Conservation (phyloP, 257 asterid genomes). For the Solanum stenotomum region DNA sequence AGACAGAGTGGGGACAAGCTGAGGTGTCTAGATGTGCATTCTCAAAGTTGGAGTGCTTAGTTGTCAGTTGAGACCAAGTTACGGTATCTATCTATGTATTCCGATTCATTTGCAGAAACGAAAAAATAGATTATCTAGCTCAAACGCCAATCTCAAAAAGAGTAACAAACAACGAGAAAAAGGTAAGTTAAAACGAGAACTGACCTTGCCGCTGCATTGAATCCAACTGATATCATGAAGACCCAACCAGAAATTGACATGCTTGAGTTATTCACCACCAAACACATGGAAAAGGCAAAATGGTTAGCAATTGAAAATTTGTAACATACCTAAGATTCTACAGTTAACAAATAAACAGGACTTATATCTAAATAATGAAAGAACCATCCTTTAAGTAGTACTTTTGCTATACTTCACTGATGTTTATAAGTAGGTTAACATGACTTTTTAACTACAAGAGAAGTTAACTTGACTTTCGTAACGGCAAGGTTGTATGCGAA, state of each 20-base stretch:
- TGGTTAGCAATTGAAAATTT: neutral
- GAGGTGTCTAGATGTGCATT: neutral
- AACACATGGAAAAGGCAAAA: neutral
- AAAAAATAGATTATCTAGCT: neutral
- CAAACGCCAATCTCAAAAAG: neutral
- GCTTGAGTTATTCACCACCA: slow-evolving; percentile 23
- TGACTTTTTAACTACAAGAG: neutral
- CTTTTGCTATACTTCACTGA: neutral
- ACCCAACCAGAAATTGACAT: slow-evolving; percentile 53
- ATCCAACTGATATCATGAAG: slow-evolving; percentile 58
- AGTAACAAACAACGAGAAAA: neutral
- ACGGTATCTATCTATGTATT: neutral
- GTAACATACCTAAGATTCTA: neutral
- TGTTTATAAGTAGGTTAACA: neutral
- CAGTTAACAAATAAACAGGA: neutral
- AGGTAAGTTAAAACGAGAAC: neutral
- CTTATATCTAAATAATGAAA: neutral
- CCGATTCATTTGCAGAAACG: neutral
- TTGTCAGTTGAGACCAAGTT: neutral
- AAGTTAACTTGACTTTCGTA: neutral
- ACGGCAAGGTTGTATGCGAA: no score
- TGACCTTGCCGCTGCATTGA: slow-evolving; percentile 70
- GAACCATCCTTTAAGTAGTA: neutral
- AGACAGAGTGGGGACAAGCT: neutral
- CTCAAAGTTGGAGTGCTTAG: neutral